Conservation (phyloP, 2,329 filamentous ascomycete species). For the Ophiocordyceps unilateralis region DNA sequence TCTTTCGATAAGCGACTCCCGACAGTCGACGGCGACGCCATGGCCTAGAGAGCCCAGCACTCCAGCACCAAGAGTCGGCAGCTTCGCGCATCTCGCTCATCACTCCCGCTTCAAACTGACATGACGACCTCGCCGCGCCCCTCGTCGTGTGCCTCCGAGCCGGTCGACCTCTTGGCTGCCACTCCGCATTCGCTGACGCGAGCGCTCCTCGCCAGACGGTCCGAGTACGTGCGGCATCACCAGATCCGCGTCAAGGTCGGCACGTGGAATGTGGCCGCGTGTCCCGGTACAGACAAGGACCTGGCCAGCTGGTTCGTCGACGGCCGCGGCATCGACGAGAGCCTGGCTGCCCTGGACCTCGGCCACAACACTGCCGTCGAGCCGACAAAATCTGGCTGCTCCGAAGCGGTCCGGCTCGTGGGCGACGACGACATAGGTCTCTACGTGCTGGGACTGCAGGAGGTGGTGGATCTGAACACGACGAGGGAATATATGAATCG, state of each 20-base stretch:
- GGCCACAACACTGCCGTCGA: conserved; percentile 21
- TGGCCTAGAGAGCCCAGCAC: conserved; percentile 15
- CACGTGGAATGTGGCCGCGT: conserved; percentile 85
- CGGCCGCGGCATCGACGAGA: conserved; percentile 51
- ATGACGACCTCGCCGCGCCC: conserved; percentile 12
- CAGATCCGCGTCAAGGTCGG: conserved; percentile 76
- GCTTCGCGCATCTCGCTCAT: conserved; percentile 4
- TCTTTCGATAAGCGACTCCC: neutral
- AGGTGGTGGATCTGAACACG: conserved; percentile 73
- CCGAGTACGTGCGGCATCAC: conserved; percentile 63
- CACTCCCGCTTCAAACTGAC: conserved; percentile 1
- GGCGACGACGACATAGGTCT: conserved; percentile 60
- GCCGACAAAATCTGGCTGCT: conserved; percentile 10
- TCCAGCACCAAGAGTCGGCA: conserved; percentile 6
- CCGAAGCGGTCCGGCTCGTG: conserved; percentile 24
- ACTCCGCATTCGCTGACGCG: conserved; percentile 42
- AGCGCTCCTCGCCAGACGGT: conserved; percentile 52
- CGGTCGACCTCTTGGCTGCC: conserved; percentile 21
- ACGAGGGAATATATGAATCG: conserved; percentile 59
- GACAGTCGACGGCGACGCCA: conserved; percentile 6
- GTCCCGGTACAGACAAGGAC: conserved; percentile 74
- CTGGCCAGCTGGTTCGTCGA: conserved; percentile 76
- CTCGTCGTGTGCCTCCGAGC: conserved; percentile 20
- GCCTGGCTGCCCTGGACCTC: conserved; percentile 37
- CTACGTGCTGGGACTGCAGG: conserved; percentile 81